Conservation (phyloP, 2,329 filamentous ascomycete species). For the Gnomoniopsis sp. region DNA sequence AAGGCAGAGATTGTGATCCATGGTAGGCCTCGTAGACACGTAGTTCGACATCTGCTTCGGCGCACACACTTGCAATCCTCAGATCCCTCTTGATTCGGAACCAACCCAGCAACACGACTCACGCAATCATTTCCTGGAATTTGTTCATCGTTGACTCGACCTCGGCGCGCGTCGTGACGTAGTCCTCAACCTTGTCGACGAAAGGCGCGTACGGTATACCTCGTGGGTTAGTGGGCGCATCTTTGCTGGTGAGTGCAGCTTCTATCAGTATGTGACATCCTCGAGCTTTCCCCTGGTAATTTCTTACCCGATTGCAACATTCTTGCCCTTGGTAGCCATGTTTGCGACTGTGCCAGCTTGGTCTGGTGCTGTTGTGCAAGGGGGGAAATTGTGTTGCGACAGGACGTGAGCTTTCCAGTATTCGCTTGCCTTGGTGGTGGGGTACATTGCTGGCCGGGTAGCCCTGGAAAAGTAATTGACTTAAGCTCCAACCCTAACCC, state of each 20-base stretch:
- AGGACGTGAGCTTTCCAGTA: not conserved
- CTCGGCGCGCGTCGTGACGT: conserved; percentile 72
- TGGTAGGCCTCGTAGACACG: no score
- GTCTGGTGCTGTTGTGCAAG: not conserved
- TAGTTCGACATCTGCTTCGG: not conserved
- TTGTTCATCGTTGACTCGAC: conserved; percentile 77
- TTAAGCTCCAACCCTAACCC: not conserved
- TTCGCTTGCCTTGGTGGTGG: not conserved
- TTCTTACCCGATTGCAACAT: conserved; percentile 32
- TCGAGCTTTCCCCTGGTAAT: not conserved
- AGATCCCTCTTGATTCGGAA: not conserved
- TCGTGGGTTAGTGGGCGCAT: conserved; percentile 68
- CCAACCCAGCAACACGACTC: conserved; percentile 32
- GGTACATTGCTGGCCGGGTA: not conserved
- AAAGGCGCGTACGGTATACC: conserved; percentile 83
- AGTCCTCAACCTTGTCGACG: conserved; percentile 85
- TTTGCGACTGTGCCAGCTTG: not conserved
- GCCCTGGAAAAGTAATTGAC: not conserved
- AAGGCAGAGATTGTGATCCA: not conserved
- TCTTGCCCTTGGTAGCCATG: conserved; percentile 41
- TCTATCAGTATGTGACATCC: not conserved
- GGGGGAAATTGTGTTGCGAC: not conserved
- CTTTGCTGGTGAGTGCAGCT: conserved; percentile 34
- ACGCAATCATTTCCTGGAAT: conserved; percentile 95
- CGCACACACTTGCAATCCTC: not conserved